A percentile compares a stretch with the other conserved stretches of the same genome.
Evolutionary conservation across 2,329 filamentous ascomycete genomes (phyloP).

Genomic region (Pyrenophora graminea): DNA sequence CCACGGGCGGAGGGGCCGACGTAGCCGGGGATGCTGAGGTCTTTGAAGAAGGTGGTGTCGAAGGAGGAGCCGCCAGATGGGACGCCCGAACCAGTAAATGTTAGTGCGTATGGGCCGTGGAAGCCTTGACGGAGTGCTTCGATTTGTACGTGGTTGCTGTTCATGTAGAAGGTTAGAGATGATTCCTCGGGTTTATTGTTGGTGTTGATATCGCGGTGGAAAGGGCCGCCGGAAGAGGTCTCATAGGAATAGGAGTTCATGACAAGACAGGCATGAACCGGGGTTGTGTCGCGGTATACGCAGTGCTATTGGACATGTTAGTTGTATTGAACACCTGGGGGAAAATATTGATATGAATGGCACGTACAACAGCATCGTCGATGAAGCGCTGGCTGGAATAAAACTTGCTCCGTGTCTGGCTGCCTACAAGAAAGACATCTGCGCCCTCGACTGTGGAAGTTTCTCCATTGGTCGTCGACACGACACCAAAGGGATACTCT

Average conservation of each 20-base stretch:
- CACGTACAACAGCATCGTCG: constrained; percentile 54
- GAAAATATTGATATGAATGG: background rate
- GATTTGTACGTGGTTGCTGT: constrained; percentile 63
- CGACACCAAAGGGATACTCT: constrained; percentile 47
- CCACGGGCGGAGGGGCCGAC: constrained; percentile 62
- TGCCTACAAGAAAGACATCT: constrained; percentile 59
- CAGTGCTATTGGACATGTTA: constrained; percentile 54
- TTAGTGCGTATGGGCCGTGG: constrained; percentile 67
- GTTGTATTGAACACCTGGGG: background rate
- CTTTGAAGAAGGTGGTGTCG: constrained; percentile 64
- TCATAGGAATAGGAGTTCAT: constrained; percentile 62
- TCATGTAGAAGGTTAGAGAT: constrained; percentile 70
- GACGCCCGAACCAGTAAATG: constrained; percentile 63
- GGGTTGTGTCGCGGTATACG: constrained; percentile 54
- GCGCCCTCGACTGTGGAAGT: constrained; percentile 60
- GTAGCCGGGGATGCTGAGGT: constrained; percentile 62
- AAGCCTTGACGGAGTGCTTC: constrained; percentile 66
- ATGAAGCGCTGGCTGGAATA: constrained; percentile 72
- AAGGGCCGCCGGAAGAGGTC: constrained; percentile 67
- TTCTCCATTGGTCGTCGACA: constrained; percentile 59
- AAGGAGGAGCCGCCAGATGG: constrained; percentile 49
- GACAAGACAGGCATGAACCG: constrained; percentile 65
- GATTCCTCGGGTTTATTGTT: constrained; percentile 65
- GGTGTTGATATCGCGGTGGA: constrained; percentile 64
- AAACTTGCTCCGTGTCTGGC: constrained; percentile 71